These are phyloP conservation scores for Castanea sativa DNA, from an alignment of 306 rosid species.

Conservation along the genomic window DNA sequence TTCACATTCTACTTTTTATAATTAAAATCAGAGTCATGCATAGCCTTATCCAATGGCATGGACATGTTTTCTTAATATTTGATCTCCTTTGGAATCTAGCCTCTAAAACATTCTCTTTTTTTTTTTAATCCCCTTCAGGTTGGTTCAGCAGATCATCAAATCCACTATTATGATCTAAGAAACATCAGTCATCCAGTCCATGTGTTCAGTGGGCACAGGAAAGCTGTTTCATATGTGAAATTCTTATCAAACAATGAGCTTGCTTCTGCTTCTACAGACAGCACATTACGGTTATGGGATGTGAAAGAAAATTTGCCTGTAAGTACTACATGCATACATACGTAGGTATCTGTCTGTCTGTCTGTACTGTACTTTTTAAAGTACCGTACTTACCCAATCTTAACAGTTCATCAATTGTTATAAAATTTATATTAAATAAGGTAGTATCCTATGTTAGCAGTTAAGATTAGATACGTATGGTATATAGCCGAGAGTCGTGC, in stretches of 20 bases:
- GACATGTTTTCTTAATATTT: not conserved
- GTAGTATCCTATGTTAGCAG: no score
- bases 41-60: not conserved
- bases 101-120: not conserved
- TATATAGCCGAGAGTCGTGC: no score
- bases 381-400: no score
- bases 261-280: constrained; percentile 95
- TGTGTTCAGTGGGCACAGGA: constrained; percentile 85
- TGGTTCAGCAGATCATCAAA: constrained; percentile 97
- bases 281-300: constrained; percentile 92
- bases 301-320: constrained; percentile 80
- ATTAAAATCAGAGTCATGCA: not conserved
- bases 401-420: no score
- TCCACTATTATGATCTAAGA: constrained; percentile 93
- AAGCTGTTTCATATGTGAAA: constrained; percentile 92
- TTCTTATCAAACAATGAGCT: constrained; percentile 89
- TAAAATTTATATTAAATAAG: no score
- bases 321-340: constrained; percentile 32
- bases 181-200: constrained; percentile 79
- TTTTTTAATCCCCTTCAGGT: constrained; percentile 49
- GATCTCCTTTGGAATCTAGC: not conserved
- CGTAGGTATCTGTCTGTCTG: no score
- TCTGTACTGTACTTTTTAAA: no score
- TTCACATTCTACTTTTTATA: not conserved
- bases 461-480: no score